Evolutionary conservation across 768 basidiomycete genomes (phyloP), one percentile per base, ranked within the genome.

Genomic region (Boletus reticuloceps): DNA sequence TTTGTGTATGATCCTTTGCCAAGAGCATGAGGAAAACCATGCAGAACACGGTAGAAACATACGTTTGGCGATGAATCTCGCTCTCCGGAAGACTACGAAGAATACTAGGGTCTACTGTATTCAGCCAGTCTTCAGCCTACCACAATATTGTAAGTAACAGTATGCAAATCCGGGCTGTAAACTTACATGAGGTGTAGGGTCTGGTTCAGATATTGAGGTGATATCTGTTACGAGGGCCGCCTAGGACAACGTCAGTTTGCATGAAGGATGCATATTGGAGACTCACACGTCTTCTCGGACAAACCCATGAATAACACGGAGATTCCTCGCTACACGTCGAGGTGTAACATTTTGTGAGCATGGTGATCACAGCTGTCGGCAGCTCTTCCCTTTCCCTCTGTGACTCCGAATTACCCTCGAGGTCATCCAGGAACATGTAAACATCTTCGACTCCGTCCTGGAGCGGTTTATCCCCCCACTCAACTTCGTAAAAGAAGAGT

Each of bases 401-500:
- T 1, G 77, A 73, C 58, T 88, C 86, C 2, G 83, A 83, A 22
- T 72, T 72, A 25, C 85, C 86, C 51, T 86, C 85, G 38, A 81
- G 78, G 59, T 95, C 94, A 54, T 92, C 92, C 65, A 91, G 76
- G 71, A 97, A 96, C 79, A 89, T 90, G 73, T 91, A 97, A 7
- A 97, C 94, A 58, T 95, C 92, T 64, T 95, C 94, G 5, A 95
- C 89, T 4, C 89, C 86, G 64, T 95, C 94, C 53, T 89, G 84
- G 51, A 97, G 73, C 1, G 86, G 78, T 19, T 86, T 83, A 47
- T 86, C 85, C 31, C 89, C 92, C 91, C 94, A 96, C 67, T 98
- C 94, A 8, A 98, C 94, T 69, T 98, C 96, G 66, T 93, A 92
- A 71, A 97, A 95, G 78, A 94, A 98, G 6, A 98, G 79, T 68